Base-by-base conservation (phyloP, 768 basidiomycete genomes). In the Mycena floridula region DNA sequence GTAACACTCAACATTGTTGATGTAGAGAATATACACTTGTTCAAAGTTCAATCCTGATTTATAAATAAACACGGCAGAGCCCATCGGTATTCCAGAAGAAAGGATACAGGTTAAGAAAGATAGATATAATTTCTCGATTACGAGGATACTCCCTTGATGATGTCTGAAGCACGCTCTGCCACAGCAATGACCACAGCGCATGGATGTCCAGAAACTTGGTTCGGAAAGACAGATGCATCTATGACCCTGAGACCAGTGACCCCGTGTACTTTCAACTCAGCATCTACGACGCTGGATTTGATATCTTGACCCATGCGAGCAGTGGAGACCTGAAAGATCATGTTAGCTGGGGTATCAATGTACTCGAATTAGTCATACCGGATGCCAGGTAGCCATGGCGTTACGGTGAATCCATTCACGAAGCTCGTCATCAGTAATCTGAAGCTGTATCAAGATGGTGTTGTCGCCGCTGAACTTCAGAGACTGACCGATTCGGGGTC, bases 221-320 rank as follows among this genome's bases (percentile, higher is more conserved):
- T 46, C 9, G 56, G 56, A 35, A 57, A 54, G 15, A 54, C 54
- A 3, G 52, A 53, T 13, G 53, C 53, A 37, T 58, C 56, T 27
- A 51, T 48, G 12, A 54, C 38, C 4, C 57, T 46, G 37, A 58
- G 27, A 24, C 48, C 43, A 21, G 39, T 43, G 23, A 58, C 46
- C 18, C 57, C 57, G 37, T 58, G 57, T 8, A 58, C 55, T 3
- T 48, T 40, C 5, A 58, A 44, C 21, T 44, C 26, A 18, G 43
- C 18, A 32, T 54, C 46, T 8, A 56, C 55, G 25, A 56, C 57
- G 39, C 53, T 52, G 4, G 38, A 46, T 13, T 23, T 25, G 4
- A 50, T n/a, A 3, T 46, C 48, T 4, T 23, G 21, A 15, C 57
- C 57, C 24, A 56, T 58, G 16, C 48, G 50, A 8, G 55, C 53